phyloP scores from a whole-genome alignment of 768 basidiomycete species.

The Fistulinella prunicolor region DNA sequence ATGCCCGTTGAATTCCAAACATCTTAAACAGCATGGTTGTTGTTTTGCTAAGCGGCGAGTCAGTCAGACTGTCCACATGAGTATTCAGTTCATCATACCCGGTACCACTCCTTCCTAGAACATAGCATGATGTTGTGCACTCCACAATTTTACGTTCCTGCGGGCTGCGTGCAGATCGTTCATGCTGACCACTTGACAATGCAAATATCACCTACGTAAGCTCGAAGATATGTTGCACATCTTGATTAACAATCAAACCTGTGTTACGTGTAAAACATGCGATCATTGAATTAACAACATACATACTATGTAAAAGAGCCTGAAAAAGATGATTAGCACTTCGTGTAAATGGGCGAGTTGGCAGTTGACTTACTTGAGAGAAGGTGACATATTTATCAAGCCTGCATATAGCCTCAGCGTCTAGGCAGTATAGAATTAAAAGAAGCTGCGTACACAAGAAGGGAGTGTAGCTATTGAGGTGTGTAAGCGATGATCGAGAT shows the following conservation, averaged over 20 bases:
- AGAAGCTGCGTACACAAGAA: slow-evolving; percentile 48
- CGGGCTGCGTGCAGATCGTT: slow-evolving; percentile 25
- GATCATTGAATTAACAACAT: neutral
- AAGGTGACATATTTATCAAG: slow-evolving; percentile 31
- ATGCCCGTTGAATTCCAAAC: slow-evolving; percentile 61
- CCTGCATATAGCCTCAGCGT: slow-evolving; percentile 43
- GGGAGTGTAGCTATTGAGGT: slow-evolving; percentile 49
- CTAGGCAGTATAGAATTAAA: neutral
- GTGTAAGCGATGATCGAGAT: neutral
- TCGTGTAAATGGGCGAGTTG: slow-evolving; percentile 33
- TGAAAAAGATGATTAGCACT: slow-evolving; percentile 23
- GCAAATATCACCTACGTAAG: slow-evolving; percentile 17
- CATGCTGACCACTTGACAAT: slow-evolving; percentile 13
- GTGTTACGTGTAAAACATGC: neutral
- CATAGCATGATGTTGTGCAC: slow-evolving; percentile 58
- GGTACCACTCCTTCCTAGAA: slow-evolving; percentile 70
- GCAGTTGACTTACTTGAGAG: slow-evolving; percentile 20
- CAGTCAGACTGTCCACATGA: neutral
- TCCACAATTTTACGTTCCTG: slow-evolving; percentile 58
- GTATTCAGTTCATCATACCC: slow-evolving; percentile 42
- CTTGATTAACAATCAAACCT: slow-evolving; percentile 26
- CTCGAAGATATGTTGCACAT: slow-evolving; percentile 28
- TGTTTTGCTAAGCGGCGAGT: slow-evolving; percentile 54
- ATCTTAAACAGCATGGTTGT: slow-evolving; percentile 79
- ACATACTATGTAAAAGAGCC: slow-evolving; percentile 24